Conservation (phyloP, 192 early-diverging fungal species). For the Allomyces arbusculus region DNA sequence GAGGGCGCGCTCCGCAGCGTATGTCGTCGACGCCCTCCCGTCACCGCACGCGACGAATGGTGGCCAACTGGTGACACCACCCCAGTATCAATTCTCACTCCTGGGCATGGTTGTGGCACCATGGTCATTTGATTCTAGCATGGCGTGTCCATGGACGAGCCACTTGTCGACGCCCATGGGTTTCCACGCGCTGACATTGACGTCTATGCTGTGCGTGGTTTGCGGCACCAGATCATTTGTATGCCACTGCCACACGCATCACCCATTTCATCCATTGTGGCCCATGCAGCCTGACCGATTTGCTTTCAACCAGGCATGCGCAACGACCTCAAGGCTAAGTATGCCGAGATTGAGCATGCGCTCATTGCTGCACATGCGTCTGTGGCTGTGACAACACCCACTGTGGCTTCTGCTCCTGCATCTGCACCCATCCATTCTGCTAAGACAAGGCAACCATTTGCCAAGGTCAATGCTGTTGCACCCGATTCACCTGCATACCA, state of each 20-base stretch:
- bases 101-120: too few species aligned
- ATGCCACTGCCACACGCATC: neutral
- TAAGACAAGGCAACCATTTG: conserved; percentile 1
- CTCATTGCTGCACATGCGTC: conserved; percentile 14
- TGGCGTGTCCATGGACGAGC: conserved; percentile 19
- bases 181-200: conserved; percentile 35
- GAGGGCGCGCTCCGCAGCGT: too few species aligned
- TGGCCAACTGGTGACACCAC: too few species aligned
- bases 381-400: too few species aligned
- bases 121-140: conserved; percentile 2
- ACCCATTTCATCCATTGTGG: conserved; percentile 1
- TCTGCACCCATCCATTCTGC: too few species aligned
- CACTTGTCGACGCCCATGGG: conserved; percentile 20
- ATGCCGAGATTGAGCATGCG: conserved; percentile 18
- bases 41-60: too few species aligned
- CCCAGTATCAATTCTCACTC: too few species aligned
- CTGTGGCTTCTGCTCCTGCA: too few species aligned
- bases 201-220: conserved; percentile 22
- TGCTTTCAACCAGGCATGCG: conserved; percentile 1
- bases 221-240: conserved; percentile 12
- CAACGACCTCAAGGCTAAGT: conserved; percentile 19
- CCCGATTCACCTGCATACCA: conserved; percentile 13
- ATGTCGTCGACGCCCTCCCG: too few species aligned
- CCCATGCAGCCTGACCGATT: too few species aligned
- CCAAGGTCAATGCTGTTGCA: conserved; percentile 10